A percentile compares a stretch with the other conserved stretches of the same genome.
These are phyloP conservation scores for Cyclotella choctawhatcheeana DNA, from an alignment of 108 stramenopile species.

Conservation along the genomic window DNA sequence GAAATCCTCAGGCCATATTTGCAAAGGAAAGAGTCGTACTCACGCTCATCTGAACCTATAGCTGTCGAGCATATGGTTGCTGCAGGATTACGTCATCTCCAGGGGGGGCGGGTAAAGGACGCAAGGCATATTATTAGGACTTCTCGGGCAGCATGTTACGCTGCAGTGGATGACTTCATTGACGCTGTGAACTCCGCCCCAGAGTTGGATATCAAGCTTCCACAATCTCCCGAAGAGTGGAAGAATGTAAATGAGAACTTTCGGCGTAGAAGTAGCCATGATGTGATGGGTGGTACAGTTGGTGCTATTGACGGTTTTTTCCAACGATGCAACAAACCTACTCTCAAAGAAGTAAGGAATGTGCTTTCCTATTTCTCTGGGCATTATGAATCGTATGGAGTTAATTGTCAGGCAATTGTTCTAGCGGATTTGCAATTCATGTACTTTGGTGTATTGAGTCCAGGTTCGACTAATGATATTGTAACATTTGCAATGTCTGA, in stretches of 20 bases:
- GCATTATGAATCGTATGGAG: constrained; percentile 39
- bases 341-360: not conserved
- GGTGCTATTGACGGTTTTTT: constrained; percentile 26
- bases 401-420: constrained; percentile 40
- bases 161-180: constrained; percentile 16
- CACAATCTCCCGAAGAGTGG: constrained; percentile 2
- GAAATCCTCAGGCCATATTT: not conserved
- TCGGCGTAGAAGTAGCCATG: not conserved
- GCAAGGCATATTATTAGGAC: constrained; percentile 6
- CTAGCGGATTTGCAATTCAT: constrained; percentile 24
- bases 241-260: not conserved
- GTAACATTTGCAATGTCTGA: not conserved
- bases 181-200: constrained; percentile 15
- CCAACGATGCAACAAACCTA: constrained; percentile 12
- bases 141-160: not conserved
- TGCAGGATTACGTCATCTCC: constrained; percentile 22
- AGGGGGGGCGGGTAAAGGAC: constrained; percentile 29
- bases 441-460: constrained; percentile 21
- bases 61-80: constrained; percentile 16
- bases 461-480: constrained; percentile 8
- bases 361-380: constrained; percentile 38
- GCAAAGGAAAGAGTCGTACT: not conserved
- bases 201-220: constrained; percentile 19
- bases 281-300: constrained; percentile 1
- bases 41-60: not conserved